Base-by-base conservation (phyloP, 176 grass and related monocot species). In the Rhynchospora pubera region DNA sequence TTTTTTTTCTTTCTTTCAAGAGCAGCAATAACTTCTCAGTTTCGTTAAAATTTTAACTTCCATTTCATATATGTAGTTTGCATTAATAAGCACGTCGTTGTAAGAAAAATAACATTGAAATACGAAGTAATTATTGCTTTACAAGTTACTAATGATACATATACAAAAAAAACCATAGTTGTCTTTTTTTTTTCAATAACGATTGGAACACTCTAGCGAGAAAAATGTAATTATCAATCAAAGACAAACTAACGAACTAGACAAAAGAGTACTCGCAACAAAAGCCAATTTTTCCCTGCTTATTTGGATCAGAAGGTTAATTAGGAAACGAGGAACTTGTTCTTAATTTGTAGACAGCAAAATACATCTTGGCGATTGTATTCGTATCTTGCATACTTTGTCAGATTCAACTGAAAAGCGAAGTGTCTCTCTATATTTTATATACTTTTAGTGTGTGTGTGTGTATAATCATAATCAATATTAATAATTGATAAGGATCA, bases 261-360 rank as follows among this genome's bases (percentile, higher is more conserved):
- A 79, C 52, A 79, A 76, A 75, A 18, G 23, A 46, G 67, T 46
- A 72, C 32, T 32, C 43, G 67, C 16, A 72, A 72, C 42, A 72
- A 72, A 76, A 43, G 71, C 48, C 42, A 76, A 76, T 22, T 76
- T 9, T 48, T 18, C 4, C n/a, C 11, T 50, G 34, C 34, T 39
- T 45, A 51, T 45, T 44, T 18, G 71, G 19, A 45, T 23, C 71
- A 76, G 9, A 19, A 50, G 71, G 43, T 39, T 34, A 62, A n/a
- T n/a, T 7, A 48, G 71, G 71, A 76, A 48, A 76, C 43, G 53
- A 76, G 71, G 71, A 76, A 44, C 71, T 22, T 76, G 71, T 51
- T 76, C 48, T 45, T 15, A 21, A 23, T 22, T 22, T 62, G 59
- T 67, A 42, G 64, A 66, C 48, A 50, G 34, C 7, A 39, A 79